Conservation (phyloP, 2,329 filamentous ascomycete species). For the Cladorrhinum sp. region DNA sequence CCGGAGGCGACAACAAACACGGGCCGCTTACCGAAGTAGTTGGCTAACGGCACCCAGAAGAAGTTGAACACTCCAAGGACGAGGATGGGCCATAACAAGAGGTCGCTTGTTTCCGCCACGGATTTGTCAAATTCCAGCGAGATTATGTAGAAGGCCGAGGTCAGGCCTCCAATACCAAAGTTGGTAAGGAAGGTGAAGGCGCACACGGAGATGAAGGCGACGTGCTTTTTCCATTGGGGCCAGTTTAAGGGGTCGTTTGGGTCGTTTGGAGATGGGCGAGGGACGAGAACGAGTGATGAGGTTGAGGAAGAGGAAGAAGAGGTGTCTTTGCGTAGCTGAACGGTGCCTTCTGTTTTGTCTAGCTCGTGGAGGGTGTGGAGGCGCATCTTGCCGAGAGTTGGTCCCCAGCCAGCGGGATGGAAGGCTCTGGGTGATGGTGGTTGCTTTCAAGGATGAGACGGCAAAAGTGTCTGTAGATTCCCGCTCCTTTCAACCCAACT, state of each 20-base stretch:
- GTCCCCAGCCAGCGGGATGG: neutral
- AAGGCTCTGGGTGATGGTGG: neutral
- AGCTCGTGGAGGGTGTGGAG: constrained; percentile 30
- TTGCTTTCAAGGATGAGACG: neutral
- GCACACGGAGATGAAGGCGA: constrained; percentile 41
- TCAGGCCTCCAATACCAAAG: constrained; percentile 43
- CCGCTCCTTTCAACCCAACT: neutral
- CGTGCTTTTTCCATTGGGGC: constrained; percentile 44
- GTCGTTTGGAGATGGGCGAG: constrained; percentile 41
- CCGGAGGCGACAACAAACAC: constrained; percentile 42
- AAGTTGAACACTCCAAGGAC: constrained; percentile 46
- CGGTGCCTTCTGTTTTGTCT: constrained; percentile 44
- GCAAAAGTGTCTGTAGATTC: neutral
- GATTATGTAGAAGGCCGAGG: constrained; percentile 44
- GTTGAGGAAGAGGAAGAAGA: neutral
- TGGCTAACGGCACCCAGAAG: constrained; percentile 47
- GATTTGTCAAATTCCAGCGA: constrained; percentile 42
- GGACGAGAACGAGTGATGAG: constrained; percentile 38
- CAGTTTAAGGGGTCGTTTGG: constrained; percentile 48
- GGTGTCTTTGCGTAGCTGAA: constrained; percentile 33
- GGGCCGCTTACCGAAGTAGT: constrained; percentile 45
- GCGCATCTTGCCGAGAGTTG: constrained; percentile 14
- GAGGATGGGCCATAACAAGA: constrained; percentile 44
- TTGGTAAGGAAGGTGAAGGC: constrained; percentile 46
- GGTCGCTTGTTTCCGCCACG: constrained; percentile 39